Percentiles rank a stretch among this genome's conserved stretches.
phyloP scores from a whole-genome alignment of 306 rosid species.

The Luffa acutangula region DNA sequence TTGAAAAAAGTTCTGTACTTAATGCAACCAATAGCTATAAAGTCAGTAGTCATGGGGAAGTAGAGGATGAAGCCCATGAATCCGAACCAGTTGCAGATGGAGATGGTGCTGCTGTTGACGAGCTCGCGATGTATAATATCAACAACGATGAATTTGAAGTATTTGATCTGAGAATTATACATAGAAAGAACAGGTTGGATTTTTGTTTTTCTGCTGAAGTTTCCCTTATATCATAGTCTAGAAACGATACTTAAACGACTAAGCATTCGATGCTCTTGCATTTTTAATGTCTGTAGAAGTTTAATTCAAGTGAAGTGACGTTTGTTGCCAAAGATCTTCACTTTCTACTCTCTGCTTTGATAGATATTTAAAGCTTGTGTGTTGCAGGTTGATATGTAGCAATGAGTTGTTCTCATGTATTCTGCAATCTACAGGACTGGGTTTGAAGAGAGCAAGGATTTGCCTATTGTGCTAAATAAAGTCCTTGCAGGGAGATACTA shows the following conservation, averaged over 20 bases:
- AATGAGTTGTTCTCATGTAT: constrained; percentile 22
- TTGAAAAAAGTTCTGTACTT: constrained; percentile 20
- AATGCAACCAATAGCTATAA: constrained; percentile 23
- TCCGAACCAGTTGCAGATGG: constrained; percentile 29
- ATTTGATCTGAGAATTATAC: constrained; percentile 73
- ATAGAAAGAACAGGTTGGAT: constrained; percentile 89
- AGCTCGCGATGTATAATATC: constrained; percentile 31
- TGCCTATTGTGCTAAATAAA: constrained; percentile 71
- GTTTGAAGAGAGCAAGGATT: constrained; percentile 92
- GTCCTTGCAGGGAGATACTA: constrained; percentile 84
- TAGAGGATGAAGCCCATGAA: constrained; percentile 24
- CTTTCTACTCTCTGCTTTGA: constrained; percentile 14
- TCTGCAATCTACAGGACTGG: constrained; percentile 74
- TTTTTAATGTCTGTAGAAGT: neutral
- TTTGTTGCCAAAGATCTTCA: neutral
- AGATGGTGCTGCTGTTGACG: constrained; percentile 46
- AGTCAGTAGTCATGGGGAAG: constrained; percentile 19
- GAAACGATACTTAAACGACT: neutral
- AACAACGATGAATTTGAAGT: constrained; percentile 67
- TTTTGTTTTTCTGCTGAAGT: neutral
- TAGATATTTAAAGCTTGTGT: constrained; percentile 17
- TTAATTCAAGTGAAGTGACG: constrained; percentile 2
- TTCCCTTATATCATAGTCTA: constrained; percentile 12
- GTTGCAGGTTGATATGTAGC: constrained; percentile 15
- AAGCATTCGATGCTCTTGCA: neutral